phyloP scores from a whole-genome alignment of 1,284 basidiomycete genomes.

The Stygiomarasmius scandens region DNA sequence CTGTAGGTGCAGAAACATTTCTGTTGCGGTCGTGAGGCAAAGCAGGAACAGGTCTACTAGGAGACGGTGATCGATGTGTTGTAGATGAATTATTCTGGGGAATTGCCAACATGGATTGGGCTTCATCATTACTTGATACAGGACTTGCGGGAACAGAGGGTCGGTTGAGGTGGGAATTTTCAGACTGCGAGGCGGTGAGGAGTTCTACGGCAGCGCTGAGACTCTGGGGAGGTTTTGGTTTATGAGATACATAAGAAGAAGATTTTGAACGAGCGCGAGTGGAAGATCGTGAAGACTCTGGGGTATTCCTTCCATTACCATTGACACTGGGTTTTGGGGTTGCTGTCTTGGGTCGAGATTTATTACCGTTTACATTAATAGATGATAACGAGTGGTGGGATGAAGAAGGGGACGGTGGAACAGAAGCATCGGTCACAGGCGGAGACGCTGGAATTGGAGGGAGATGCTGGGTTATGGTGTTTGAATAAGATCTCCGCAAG shows the following conservation, averaged over 20 bases:
- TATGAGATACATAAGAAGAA: conserved; percentile 49
- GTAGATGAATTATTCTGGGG: conserved; percentile 29
- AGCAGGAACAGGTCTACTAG: conserved; percentile 42
- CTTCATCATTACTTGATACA: conserved; percentile 6
- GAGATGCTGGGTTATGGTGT: conserved; percentile 39
- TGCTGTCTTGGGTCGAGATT: conserved; percentile 1
- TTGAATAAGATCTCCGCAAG: not conserved
- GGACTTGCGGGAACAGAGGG: not conserved
- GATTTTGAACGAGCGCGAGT: conserved; percentile 49
- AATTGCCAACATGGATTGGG: conserved; percentile 24
- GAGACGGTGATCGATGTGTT: conserved; percentile 38
- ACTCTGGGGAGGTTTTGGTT: conserved; percentile 54
- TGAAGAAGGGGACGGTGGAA: conserved; percentile 7
- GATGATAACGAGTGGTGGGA: conserved; percentile 9
- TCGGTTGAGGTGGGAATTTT: conserved; percentile 33
- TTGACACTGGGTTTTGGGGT: conserved; percentile 6
- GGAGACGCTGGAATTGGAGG: conserved; percentile 67
- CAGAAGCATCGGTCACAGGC: conserved; percentile 53
- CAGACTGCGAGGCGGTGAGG: conserved; percentile 49
- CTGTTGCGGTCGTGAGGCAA: conserved; percentile 33
- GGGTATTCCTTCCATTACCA: conserved; percentile 20
- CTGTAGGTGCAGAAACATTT: conserved; percentile 41
- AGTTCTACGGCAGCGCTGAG: conserved; percentile 59
- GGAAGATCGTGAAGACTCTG: conserved; percentile 38
- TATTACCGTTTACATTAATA: not conserved